Percentiles rank a stretch among this genome's conserved stretches.
Conservation (phyloP, 2,329 filamentous ascomycete species). For the Neofusicoccum parvum region DNA sequence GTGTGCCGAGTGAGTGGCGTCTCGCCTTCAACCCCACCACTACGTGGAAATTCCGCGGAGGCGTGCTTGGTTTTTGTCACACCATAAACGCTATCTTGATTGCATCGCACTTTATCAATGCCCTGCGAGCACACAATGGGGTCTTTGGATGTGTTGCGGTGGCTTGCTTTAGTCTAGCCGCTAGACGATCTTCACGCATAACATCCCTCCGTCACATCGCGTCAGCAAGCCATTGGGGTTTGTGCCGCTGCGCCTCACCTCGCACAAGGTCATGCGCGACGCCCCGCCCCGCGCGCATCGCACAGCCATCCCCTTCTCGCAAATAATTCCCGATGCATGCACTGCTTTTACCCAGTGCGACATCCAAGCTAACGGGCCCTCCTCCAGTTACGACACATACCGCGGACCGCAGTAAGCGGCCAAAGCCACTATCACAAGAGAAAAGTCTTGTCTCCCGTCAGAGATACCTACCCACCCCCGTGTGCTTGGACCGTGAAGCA, state of each 20-base stretch:
- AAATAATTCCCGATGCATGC: neutral
- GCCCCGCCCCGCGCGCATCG: conserved; percentile 7
- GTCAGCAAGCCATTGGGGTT: conserved; percentile 8
- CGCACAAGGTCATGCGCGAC: conserved; percentile 14
- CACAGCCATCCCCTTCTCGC: conserved; percentile 6
- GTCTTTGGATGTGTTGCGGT: neutral
- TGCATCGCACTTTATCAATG: conserved; percentile 4
- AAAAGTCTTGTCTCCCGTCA: neutral
- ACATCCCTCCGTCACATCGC: conserved; percentile 13
- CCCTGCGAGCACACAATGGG: neutral
- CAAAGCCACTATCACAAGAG: neutral
- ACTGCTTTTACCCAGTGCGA: neutral
- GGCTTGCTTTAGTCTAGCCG: conserved; percentile 16
- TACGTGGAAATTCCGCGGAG: neutral
- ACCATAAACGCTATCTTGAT: neutral
- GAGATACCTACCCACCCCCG: neutral
- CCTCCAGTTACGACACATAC: conserved; percentile 21
- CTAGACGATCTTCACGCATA: conserved; percentile 18
- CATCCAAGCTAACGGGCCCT: neutral
- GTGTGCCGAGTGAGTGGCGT: neutral
- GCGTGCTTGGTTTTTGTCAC: neutral
- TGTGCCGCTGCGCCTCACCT: neutral
- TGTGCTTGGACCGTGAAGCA: neutral
- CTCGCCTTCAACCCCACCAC: neutral
- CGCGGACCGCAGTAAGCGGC: conserved; percentile 22